Evolutionary conservation across 306 rosid species (phyloP).

Genomic region (Senna siamea): DNA sequence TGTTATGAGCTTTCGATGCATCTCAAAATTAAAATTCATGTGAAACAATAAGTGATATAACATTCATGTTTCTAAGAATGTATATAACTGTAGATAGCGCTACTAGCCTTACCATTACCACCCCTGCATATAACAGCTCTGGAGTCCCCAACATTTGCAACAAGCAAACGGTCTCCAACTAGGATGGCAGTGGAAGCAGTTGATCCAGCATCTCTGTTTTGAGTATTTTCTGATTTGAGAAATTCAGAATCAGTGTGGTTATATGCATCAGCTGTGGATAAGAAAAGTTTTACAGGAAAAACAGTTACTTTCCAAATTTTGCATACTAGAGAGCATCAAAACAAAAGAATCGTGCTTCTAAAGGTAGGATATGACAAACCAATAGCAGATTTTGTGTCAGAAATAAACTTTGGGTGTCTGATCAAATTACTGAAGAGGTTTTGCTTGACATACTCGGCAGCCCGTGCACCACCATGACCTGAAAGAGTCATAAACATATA

Average conservation of each 20-base stretch:
- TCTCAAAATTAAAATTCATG: slow-evolving; percentile 15
- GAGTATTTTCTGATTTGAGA: slow-evolving; percentile 92
- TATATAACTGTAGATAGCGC: neutral
- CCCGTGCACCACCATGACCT: slow-evolving; percentile 99
- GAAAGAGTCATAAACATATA: slow-evolving; percentile 39
- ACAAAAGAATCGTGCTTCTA: neutral
- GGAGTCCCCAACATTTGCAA: slow-evolving; percentile 97
- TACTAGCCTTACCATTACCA: slow-evolving; percentile 73
- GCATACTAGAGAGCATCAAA: slow-evolving; percentile 24
- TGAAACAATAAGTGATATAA: slow-evolving; percentile 10
- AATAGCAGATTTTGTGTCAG: slow-evolving; percentile 95
- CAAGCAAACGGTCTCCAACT: slow-evolving; percentile 94
- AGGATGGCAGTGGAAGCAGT: slow-evolving; percentile 98
- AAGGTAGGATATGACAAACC: slow-evolving; percentile 48
- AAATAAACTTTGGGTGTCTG: slow-evolving; percentile 88
- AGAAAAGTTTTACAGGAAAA: slow-evolving; percentile 18
- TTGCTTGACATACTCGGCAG: slow-evolving; percentile 98
- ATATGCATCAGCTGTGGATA: slow-evolving; percentile 88
- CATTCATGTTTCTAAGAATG: slow-evolving; percentile 3
- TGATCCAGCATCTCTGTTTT: slow-evolving; percentile 96
- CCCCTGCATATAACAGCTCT: slow-evolving; percentile 94
- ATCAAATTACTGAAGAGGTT: slow-evolving; percentile 93
- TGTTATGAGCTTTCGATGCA: neutral
- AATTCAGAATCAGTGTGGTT: slow-evolving; percentile 88
- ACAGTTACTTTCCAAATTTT: slow-evolving; percentile 24